Conservation (phyloP, 176 grass and related monocot genomes). For the Triticum dicoccoides region DNA sequence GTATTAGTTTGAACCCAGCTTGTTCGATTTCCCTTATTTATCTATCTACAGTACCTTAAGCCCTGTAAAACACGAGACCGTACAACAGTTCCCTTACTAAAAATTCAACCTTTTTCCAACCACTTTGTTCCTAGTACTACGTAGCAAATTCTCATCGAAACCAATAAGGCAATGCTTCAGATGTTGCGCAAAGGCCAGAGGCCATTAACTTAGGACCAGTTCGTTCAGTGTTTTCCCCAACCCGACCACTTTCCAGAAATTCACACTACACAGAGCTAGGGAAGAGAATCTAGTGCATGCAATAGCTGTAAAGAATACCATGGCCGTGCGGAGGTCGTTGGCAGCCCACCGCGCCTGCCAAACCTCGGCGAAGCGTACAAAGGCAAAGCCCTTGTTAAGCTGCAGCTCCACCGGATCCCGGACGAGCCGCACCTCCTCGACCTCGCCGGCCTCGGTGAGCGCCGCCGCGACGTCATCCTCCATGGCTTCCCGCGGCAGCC, state of each 20-base stretch:
- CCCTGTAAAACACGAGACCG: not conserved
- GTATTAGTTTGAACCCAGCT: not conserved
- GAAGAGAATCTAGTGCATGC: not conserved
- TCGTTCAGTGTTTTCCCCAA: constrained; percentile 7
- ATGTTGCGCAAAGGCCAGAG: not conserved
- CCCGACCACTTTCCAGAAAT: not conserved
- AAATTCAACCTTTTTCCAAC: constrained; percentile 9
- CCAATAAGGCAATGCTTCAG: not conserved
- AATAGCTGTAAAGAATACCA: constrained; percentile 26
- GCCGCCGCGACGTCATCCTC: constrained; percentile 42
- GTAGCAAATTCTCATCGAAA: not conserved
- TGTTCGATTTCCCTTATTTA: not conserved
- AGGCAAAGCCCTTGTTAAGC: constrained; percentile 42
- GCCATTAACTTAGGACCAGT: not conserved
- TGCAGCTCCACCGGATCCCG: constrained; percentile 20
- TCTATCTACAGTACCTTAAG: not conserved
- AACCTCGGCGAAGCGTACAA: constrained; percentile 1
- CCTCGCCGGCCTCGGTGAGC: constrained; percentile 39
- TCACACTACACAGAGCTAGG: not conserved
- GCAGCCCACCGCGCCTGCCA: constrained; percentile 10
- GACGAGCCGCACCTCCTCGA: constrained; percentile 38
- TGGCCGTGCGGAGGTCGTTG: constrained; percentile 28
- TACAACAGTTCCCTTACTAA: not conserved
- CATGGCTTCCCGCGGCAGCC: constrained; percentile 30
- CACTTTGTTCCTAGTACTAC: not conserved